A percentile compares a stretch with the other conserved stretches of the same genome.
Conservation (phyloP, 2,329 filamentous ascomycete species). For the Ustilaginoidea virens region DNA sequence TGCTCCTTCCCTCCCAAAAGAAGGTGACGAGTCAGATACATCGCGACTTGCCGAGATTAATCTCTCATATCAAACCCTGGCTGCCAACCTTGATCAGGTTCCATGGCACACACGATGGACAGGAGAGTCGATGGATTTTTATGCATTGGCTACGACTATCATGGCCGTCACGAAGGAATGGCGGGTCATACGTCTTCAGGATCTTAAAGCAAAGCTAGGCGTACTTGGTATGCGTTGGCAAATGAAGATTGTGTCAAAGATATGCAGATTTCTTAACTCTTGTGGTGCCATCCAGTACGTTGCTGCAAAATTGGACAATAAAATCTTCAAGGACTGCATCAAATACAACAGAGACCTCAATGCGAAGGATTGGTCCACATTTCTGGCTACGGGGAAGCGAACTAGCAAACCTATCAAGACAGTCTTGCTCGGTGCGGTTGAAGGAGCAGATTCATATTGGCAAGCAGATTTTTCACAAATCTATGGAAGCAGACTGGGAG, state of each 20-base stretch:
- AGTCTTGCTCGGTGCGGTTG: constrained; percentile 8
- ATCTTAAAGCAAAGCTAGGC: constrained; percentile 42
- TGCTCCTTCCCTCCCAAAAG: constrained; percentile 28
- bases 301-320: constrained; percentile 35
- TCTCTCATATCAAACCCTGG: constrained; percentile 22
- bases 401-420: constrained; percentile 12
- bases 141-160: constrained; percentile 39
- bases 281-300: constrained; percentile 41
- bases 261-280: constrained; percentile 40
- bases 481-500: constrained; percentile 5
- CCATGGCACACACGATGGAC: constrained; percentile 42
- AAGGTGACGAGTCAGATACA: constrained; percentile 10
- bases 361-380: constrained; percentile 39
- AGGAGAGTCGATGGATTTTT: constrained; percentile 41
- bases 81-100: constrained; percentile 34
- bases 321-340: constrained; percentile 46
- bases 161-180: constrained; percentile 42
- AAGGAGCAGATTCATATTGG: constrained; percentile 11
- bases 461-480: constrained; percentile 4
- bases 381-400: constrained; percentile 33
- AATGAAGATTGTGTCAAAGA: constrained; percentile 44
- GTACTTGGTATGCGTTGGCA: constrained; percentile 38
- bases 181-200: constrained; percentile 40
- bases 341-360: constrained; percentile 41
- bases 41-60: constrained; percentile 19